Evolutionary conservation across 1,284 basidiomycete species (phyloP).

Genomic region (Cryptococcus sp.): DNA sequence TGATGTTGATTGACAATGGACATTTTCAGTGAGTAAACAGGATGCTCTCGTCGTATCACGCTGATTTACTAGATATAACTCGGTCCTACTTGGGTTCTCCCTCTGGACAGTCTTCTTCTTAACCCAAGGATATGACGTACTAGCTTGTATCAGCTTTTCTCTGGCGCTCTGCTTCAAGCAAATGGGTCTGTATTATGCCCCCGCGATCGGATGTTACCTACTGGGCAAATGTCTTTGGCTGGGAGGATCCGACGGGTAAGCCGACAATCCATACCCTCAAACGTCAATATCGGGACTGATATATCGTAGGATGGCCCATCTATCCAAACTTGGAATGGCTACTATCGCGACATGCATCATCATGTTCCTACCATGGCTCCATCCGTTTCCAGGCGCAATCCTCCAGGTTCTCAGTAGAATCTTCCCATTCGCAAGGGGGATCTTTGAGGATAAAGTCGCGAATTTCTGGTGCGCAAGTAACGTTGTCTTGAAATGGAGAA

Average conservation of each 20-base stretch:
- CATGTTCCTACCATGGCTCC: not conserved
- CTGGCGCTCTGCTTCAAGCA: conserved; percentile 86
- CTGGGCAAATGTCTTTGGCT: conserved; percentile 74
- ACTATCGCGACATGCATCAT: not conserved
- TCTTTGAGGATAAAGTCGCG: conserved; percentile 95
- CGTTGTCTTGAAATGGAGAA: conserved; percentile 76
- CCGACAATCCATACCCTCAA: conserved; percentile 20
- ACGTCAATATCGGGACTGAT: not conserved
- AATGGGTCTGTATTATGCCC: conserved; percentile 91
- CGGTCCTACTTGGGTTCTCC: conserved; percentile 75
- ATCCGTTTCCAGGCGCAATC: conserved; percentile 43
- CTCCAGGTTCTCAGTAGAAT: conserved; percentile 69
- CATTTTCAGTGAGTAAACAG: not conserved
- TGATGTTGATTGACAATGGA: conserved; percentile 41
- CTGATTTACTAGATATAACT: not conserved
- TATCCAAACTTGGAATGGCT: not conserved
- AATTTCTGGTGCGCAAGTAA: conserved; percentile 95
- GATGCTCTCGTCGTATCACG: conserved; percentile 13
- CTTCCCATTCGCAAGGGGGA: conserved; percentile 71
- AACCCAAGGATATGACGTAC: conserved; percentile 61
- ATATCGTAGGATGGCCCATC: not conserved
- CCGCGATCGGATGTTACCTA: conserved; percentile 77
- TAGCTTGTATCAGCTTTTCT: conserved; percentile 77
- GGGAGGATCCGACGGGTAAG: conserved; percentile 64
- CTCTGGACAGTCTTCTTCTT: conserved; percentile 67